A percentile compares a stretch with the other conserved stretches of the same genome.
Conservation (phyloP, 2,329 filamentous ascomycete genomes). For the Trichophyton simii region DNA sequence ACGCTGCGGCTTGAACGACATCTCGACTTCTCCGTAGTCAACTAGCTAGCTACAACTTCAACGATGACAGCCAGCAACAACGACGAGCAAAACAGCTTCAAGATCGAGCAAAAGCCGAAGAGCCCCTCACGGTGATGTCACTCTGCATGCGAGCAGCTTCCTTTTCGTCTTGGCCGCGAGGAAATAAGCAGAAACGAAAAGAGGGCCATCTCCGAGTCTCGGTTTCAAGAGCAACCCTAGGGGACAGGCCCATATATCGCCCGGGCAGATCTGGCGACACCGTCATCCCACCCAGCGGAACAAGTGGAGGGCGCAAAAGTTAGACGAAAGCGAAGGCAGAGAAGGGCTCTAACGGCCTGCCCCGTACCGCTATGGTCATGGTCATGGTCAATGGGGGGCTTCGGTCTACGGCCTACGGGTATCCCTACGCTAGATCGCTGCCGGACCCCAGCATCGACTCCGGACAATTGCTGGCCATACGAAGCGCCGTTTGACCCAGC, state of each 20-base stretch:
- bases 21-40: not conserved
- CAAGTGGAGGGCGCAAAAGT: slow-evolving; percentile 1
- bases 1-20: slow-evolving; percentile 6
- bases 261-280: not conserved
- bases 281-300: not conserved
- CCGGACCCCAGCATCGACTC: not conserved
- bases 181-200: not conserved
- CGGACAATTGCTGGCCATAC: not conserved
- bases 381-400: not conserved
- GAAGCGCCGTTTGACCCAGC: not conserved
- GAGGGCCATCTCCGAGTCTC: not conserved
- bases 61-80: not conserved
- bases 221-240: not conserved
- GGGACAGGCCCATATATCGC: not conserved
- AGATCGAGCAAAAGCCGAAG: not conserved
- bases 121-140: not conserved
- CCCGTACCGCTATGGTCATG: not conserved
- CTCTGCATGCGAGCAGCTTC: not conserved
- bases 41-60: not conserved
- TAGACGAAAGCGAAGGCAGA: not conserved
- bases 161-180: not conserved
- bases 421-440: not conserved
- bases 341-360: not conserved
- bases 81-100: not conserved
- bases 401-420: not conserved